Base-by-base conservation (phyloP, 2,329 filamentous ascomycete genomes). In the Penicillium sp. region DNA sequence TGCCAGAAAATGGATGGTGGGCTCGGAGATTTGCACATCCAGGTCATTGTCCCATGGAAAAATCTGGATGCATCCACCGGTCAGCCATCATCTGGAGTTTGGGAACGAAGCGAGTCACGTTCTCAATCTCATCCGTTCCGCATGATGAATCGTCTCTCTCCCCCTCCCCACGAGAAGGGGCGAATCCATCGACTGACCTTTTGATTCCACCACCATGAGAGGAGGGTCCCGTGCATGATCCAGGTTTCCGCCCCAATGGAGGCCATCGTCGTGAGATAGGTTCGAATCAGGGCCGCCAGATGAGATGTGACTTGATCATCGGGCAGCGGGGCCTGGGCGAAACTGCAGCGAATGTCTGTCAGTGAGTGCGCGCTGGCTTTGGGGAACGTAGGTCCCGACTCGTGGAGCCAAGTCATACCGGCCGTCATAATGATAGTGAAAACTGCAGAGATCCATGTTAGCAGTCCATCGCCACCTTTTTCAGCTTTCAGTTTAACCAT, bases 201-300 rank as follows among this genome's bases (percentile, higher is more conserved):
- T 45, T 75, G 71, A 55, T 81, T 82, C 80, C 80, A 83, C 74
- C 77, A 83, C 80, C 80, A 83, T 33, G 79, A 78, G 12, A 83
- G 66, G 36, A 83, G 65, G 5, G 76, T 77, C 9, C 80, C 80
- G 55, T 83, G 80, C 77, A 82, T 82, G 48, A 83, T 76, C 80
- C 80, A 83, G 7, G 80, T 83, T 54, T 81, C 76, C 4, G 75
- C 74, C 11, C 77, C 75, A 29, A 82, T 72, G 43, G 76, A 71
- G 37, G 72, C 66, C 79, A 82, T 82, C 5, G 77, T 78, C 1
- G 69, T 65, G 3, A 81, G 68, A 55, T 82, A 83, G 1, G 78
- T 76, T 54, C 74, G 75, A 50, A 82, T 70, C 33, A 83, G 66
- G 2, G 73, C 67, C 18, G 71, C 73, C 13, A 83, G 70, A 49